These are phyloP conservation scores for Fomitopsis serialis DNA, from an alignment of 768 basidiomycete species.

Conservation along the genomic window DNA sequence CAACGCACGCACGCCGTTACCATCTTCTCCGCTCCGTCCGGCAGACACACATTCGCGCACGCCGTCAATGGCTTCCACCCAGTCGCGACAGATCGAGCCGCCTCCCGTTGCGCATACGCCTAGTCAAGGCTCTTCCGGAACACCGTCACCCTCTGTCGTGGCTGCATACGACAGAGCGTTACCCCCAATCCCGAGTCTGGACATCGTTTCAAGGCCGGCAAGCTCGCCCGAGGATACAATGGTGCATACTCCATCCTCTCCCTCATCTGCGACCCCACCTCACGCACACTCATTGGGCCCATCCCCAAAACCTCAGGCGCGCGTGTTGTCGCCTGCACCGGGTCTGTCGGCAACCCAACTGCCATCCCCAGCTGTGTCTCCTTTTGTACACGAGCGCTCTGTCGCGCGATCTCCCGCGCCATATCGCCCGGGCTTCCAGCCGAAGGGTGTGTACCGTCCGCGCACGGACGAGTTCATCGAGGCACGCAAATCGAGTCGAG, in stretches of 20 bases:
- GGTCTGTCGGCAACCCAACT: neutral
- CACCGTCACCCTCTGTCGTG: conserved; percentile 13
- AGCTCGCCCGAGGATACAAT: conserved; percentile 9
- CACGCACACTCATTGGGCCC: conserved; percentile 6
- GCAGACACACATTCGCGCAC: conserved; percentile 16
- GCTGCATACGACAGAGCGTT: conserved; percentile 15
- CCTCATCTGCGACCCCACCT: conserved; percentile 8
- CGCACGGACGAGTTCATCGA: conserved; percentile 80
- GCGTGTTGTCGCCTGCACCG: neutral
- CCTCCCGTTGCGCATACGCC: conserved; percentile 5
- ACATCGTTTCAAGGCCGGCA: conserved; percentile 9
- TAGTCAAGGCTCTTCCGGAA: conserved; percentile 14
- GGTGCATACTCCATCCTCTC: conserved; percentile 7
- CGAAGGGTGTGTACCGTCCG: conserved; percentile 73
- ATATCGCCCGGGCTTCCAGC: conserved; percentile 92
- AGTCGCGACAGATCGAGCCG: conserved; percentile 13
- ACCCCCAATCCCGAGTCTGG: conserved; percentile 18
- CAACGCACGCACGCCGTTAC: conserved; percentile 18
- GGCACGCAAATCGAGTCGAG: conserved; percentile 31
- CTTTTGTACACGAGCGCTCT: conserved; percentile 17
- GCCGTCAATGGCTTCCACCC: conserved; percentile 12
- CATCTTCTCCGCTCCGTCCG: conserved; percentile 32
- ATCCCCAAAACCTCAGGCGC: conserved; percentile 1
- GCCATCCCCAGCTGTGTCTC: conserved; percentile 11
- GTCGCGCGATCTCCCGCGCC: conserved; percentile 37